Evolutionary conservation across 2,329 filamentous ascomycete genomes (phyloP).

Genomic region (Phyllosticta ampelicida): DNA sequence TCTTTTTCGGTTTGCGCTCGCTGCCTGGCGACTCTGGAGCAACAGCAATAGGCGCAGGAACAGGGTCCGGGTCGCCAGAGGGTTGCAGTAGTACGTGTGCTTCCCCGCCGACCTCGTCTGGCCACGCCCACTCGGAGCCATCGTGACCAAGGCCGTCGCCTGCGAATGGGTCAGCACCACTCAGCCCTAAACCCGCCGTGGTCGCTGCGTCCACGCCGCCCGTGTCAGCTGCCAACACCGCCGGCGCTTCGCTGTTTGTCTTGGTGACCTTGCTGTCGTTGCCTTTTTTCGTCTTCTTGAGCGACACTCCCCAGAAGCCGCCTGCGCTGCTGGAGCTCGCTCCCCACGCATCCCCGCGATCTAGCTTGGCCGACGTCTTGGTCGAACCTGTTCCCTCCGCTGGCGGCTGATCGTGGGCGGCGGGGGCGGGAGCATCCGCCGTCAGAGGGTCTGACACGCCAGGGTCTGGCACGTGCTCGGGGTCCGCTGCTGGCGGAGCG

Average conservation of each 20-base stretch:
- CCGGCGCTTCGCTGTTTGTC: background rate
- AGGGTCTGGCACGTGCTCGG: slow-evolving; percentile 15
- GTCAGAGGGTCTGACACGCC: slow-evolving; percentile 17
- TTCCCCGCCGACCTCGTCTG: slow-evolving; percentile 8
- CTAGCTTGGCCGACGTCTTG: slow-evolving; percentile 14
- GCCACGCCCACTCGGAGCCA: background rate
- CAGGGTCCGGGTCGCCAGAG: slow-evolving; percentile 12
- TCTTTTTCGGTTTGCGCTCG: slow-evolving; percentile 13
- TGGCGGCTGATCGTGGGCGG: slow-evolving; percentile 6
- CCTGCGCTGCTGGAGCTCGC: slow-evolving; percentile 17
- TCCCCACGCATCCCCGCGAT: slow-evolving; percentile 13
- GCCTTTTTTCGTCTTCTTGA: slow-evolving; percentile 33
- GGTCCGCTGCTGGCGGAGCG: slow-evolving; percentile 20
- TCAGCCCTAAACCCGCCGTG: background rate
- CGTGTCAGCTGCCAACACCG: slow-evolving; percentile 7
- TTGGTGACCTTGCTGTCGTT: slow-evolving; percentile 3
- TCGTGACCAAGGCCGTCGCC: background rate
- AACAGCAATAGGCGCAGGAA: background rate
- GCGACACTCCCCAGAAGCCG: slow-evolving; percentile 35
- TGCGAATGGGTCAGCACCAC: slow-evolving; percentile 12
- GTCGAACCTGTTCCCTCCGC: slow-evolving; percentile 20
- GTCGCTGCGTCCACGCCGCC: slow-evolving; percentile 15
- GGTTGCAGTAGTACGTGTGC: slow-evolving; percentile 23
- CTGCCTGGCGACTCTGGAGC: slow-evolving; percentile 13
- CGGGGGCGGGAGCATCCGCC: slow-evolving; percentile 15